phyloP scores from a whole-genome alignment of 306 rosid genomes.

The Vachellia pachyceras region DNA sequence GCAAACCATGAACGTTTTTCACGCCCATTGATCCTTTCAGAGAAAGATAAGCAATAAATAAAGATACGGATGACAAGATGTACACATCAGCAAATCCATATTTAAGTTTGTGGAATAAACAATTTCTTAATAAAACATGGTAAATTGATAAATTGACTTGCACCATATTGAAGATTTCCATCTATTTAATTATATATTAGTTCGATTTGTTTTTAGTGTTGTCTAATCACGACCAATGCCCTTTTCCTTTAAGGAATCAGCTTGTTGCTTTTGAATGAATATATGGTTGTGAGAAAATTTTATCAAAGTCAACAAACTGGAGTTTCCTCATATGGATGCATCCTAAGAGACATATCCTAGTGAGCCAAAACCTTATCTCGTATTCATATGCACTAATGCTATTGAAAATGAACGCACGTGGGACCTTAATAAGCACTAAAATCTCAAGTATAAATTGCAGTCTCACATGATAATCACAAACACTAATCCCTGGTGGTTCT shows the following conservation, averaged over 20 bases:
- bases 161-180: constrained; percentile 27
- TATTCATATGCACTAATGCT: constrained; percentile 3
- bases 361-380: constrained; percentile 51
- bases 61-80: neutral
- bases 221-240: constrained; percentile 70
- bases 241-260: constrained; percentile 15
- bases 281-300: constrained; percentile 32
- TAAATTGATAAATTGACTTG: constrained; percentile 7
- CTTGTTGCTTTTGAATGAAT: constrained; percentile 38
- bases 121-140: constrained; percentile 48
- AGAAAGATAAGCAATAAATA: neutral
- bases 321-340: constrained; percentile 51
- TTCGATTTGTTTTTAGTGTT: constrained; percentile 56
- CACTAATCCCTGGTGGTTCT: neutral
- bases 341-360: constrained; percentile 57
- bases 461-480: constrained; percentile 9
- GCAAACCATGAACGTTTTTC: no score
- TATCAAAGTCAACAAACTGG: constrained; percentile 31
- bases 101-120: constrained; percentile 62
- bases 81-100: neutral
- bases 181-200: constrained; percentile 10
- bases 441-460: constrained; percentile 58
- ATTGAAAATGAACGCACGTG: constrained; percentile 48
- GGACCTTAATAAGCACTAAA: constrained; percentile 51
- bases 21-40: neutral